Base-by-base conservation (phyloP, 1,284 basidiomycete species). In the Ceratobasidium sp. region DNA sequence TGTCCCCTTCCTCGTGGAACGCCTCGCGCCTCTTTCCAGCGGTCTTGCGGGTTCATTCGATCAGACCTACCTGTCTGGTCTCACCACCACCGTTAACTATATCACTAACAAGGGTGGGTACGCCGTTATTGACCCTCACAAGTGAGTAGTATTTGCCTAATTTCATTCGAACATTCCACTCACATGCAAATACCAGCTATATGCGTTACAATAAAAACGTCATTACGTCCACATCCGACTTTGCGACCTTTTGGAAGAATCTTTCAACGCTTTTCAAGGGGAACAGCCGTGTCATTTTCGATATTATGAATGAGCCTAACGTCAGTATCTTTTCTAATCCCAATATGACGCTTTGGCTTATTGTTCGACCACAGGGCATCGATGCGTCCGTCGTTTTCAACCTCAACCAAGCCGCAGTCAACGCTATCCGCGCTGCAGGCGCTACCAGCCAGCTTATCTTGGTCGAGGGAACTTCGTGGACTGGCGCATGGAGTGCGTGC, bases 241-340 rank as follows among this genome's bases (percentile, higher is more conserved):
- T 89, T 83, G 84, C 86, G 75, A 85, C 84, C 16, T 87, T 86
- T 83, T 89, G 88, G 88, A 85, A 81, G 76, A 88, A 87, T 80
- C 81, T 89, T 46, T 85, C 87, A 48, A 82, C 77, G 51, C 79
- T 85, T 81, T 89, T 89, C 59, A 74, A 62, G 53, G 16, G 27
- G 0, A 39, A 76, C 62, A 27, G 48, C 37, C 49, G 64, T 2
- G 72, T 78, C 66, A 77, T 77, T 48, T 77, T 74, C 88, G 89
- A 89, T 78, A 79, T 89, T 76, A 87, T 87, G 85, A 90, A 90
- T 81, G 88, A 90, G 81, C 89, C 89, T 43, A 79, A 89, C 77
- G 85, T 82, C 75, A 87, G 88, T 75, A 81, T 84, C 43, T 43
- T 41, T 34, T 46, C 9, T 27, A 11, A 11, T 39, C n/a, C 74